Evolutionary conservation across 2,329 filamentous ascomycete genomes (phyloP).

Genomic region (Stagonosporopsis chrysanthemi): DNA sequence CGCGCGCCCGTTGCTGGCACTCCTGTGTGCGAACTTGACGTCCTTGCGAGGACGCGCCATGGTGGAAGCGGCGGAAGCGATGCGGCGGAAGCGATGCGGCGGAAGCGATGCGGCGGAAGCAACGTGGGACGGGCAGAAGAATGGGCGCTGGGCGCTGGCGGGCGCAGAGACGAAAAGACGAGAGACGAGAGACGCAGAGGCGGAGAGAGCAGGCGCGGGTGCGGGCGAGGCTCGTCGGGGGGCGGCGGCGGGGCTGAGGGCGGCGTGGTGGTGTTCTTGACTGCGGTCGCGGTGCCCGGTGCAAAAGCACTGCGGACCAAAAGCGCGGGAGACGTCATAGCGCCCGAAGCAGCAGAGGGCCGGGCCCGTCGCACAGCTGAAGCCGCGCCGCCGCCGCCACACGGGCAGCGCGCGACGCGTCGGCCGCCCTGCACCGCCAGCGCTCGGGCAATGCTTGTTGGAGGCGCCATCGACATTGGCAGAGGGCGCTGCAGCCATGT

Average conservation of each 20-base stretch:
- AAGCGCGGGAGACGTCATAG: constrained; percentile 18
- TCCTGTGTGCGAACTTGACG: constrained; percentile 67
- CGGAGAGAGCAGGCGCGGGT: no score
- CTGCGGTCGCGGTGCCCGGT: neutral
- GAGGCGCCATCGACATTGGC: neutral
- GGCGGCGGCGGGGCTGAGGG: neutral
- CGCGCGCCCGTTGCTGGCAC: constrained; percentile 57
- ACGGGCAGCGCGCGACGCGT: constrained; percentile 1
- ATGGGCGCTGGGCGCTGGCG: no score
- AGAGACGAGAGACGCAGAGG: neutral
- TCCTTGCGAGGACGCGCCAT: constrained; percentile 60
- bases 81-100: no score
- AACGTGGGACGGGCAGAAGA: neutral
- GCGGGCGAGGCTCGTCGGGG: neutral
- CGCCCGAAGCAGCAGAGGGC: neutral
- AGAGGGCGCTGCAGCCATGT: constrained; percentile 27
- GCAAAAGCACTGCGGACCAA: constrained; percentile 19
- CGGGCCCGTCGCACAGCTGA: constrained; percentile 2
- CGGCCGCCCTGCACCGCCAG: neutral
- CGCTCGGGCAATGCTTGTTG: neutral
- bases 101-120: neutral
- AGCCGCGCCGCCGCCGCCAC: neutral
- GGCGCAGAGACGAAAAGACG: no score
- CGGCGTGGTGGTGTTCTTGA: neutral
- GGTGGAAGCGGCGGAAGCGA: neutral